phyloP scores from a whole-genome alignment of 1,284 basidiomycete species.

The Ustilago crameri region DNA sequence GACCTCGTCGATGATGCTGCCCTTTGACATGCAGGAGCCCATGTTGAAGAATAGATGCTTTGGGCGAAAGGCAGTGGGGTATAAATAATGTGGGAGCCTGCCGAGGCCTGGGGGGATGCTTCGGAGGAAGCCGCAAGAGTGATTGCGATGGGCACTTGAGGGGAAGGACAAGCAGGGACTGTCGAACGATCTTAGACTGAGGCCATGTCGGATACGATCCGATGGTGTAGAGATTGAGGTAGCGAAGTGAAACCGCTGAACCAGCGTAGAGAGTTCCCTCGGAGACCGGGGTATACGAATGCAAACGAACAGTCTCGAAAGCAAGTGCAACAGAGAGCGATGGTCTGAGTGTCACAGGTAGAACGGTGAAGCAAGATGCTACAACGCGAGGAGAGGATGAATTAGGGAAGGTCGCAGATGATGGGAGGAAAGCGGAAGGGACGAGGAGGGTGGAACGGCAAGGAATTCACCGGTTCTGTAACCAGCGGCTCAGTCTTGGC shows the following conservation, averaged over 20 bases:
- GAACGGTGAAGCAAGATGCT: not conserved
- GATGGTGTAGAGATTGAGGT: not conserved
- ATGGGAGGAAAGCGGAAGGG: constrained; percentile 2
- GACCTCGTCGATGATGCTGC: constrained; percentile 12
- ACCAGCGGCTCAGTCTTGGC: not conserved
- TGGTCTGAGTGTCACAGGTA: not conserved
- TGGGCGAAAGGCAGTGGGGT: not conserved
- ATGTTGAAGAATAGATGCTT: constrained; percentile 18
- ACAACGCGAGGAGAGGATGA: not conserved
- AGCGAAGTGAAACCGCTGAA: not conserved
- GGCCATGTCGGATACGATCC: not conserved
- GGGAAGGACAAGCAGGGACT: no score
- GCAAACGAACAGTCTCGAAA: not conserved
- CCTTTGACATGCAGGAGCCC: constrained; percentile 57
- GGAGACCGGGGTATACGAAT: not conserved
- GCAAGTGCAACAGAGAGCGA: not conserved
- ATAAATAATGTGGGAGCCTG: not conserved
- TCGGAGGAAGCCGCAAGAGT: not conserved
- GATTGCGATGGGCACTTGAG: not conserved
- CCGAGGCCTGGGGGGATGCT: not conserved
- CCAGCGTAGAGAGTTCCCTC: not conserved
- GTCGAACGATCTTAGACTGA: not conserved
- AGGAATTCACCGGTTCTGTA: not conserved
- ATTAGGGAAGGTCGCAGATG: constrained; percentile 1
- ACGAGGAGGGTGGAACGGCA: not conserved